These are phyloP conservation scores for Dendrostoma leiphaemia DNA, from an alignment of 2,329 filamentous ascomycete species.

Conservation along the genomic window DNA sequence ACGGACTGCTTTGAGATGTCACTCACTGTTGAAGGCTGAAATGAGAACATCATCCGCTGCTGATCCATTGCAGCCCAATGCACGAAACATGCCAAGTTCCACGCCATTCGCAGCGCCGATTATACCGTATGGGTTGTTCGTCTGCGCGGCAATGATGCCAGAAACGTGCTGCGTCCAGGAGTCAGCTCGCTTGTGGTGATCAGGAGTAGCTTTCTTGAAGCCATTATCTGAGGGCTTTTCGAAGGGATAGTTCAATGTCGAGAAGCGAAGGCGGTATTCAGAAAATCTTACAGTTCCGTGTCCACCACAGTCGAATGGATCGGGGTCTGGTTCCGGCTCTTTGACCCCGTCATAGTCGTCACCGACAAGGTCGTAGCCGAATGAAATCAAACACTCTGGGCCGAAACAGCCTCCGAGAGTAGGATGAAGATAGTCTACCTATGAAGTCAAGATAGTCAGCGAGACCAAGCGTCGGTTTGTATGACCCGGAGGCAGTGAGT, in stretches of 20 bases:
- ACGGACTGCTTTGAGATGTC: no score
- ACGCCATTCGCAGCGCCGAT: slow-evolving; percentile 57
- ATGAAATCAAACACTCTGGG: slow-evolving; percentile 53
- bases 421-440: slow-evolving; percentile 62
- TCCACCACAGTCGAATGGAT: slow-evolving; percentile 56
- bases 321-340: slow-evolving; percentile 41
- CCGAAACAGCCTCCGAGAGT: slow-evolving; percentile 65
- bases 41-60: no score
- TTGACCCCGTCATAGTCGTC: slow-evolving; percentile 45
- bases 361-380: slow-evolving; percentile 57
- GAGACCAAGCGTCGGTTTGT: no score
- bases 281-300: slow-evolving; percentile 46
- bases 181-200: no score
- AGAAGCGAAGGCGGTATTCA: neutral
- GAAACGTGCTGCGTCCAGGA: slow-evolving; percentile 44
- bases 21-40: slow-evolving; percentile 48
- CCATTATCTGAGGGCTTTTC: neutral
- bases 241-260: no score
- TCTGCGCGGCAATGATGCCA: slow-evolving; percentile 60
- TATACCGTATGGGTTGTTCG: slow-evolving; percentile 51
- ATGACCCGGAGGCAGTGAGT: no score
- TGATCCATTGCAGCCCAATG: no score
- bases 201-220: no score
- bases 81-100: no score
- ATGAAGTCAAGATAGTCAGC: slow-evolving; percentile 18